Base-by-base conservation (phyloP, 108 stramenopile species). In the Parmales sp. region DNA sequence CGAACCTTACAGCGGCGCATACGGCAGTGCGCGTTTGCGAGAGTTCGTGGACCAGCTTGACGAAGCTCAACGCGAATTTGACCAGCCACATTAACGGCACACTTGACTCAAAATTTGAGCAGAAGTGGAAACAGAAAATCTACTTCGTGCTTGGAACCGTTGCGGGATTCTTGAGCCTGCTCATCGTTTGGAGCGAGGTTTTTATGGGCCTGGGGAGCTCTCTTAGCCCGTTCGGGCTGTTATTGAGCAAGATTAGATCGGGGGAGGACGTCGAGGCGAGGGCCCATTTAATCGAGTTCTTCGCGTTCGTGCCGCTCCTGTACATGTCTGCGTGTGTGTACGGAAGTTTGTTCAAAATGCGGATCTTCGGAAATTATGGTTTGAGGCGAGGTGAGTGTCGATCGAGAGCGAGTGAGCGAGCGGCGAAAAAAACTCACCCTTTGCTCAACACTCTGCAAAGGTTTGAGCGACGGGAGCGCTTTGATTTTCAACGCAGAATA, bases 401-500 rank as follows among this genome's bases (percentile, higher is more conserved):
- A n/a, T n/a, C n/a, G n/a, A n/a, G n/a, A n/a, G n/a, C n/a, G n/a
- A n/a, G n/a, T n/a, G n/a, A n/a, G n/a, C n/a, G n/a, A n/a, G n/a
- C n/a, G n/a, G n/a, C n/a, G n/a, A n/a, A n/a, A n/a, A n/a, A n/a
- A n/a, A n/a, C n/a, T n/a, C n/a, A n/a, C n/a, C n/a, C n/a, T n/a
- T n/a, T n/a, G n/a, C n/a, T n/a, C n/a, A n/a, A n/a, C n/a, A n/a
- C n/a, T n/a, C n/a, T n/a, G n/a, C n/a, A n/a, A n/a, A n/a, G n/a
- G n/a, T n/a, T n/a, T n/a, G 41, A 79, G 78, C 60, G 69, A 68
- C 67, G 81, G 81, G 3, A 72, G 80, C 25, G 81, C 88, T 36
- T 72, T 89, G 41, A 74, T 88, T 5, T 84, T 89, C 74, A 91
- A 88, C 77, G 88, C 88, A 22, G 82, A 86, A 45, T 91, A 88